These are phyloP conservation scores for Yamadazyma philogaea DNA, from an alignment of 805 yeast species.

Conservation along the genomic window DNA sequence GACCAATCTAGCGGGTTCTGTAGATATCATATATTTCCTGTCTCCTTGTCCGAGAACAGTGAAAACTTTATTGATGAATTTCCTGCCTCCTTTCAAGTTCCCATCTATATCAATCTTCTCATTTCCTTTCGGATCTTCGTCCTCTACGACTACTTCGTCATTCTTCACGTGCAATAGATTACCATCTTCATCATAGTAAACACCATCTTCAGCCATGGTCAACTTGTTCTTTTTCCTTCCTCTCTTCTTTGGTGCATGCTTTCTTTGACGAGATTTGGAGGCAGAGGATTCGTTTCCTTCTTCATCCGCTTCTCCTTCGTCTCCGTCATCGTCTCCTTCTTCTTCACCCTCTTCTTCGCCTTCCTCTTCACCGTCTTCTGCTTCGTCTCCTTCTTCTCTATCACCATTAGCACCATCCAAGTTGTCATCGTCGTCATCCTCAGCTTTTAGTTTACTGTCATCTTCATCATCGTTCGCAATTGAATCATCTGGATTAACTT, in stretches of 20 bases:
- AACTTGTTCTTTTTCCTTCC: constrained; percentile 43
- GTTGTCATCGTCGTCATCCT: constrained; percentile 16
- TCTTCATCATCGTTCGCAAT: constrained; percentile 23
- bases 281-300: constrained; percentile 12
- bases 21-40: constrained; percentile 80
- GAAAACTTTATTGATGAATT: constrained; percentile 69
- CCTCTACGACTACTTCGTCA: constrained; percentile 74
- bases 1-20: constrained; percentile 94
- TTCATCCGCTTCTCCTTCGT: constrained; percentile 17
- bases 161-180: constrained; percentile 58
- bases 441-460: constrained; percentile 10
- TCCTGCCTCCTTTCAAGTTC: constrained; percentile 64
- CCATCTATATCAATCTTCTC: constrained; percentile 69
- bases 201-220: constrained; percentile 37
- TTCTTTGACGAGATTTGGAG: constrained; percentile 1
- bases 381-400: constrained; percentile 21
- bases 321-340: constrained; percentile 25
- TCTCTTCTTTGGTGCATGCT: constrained; percentile 34
- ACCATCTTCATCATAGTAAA: constrained; percentile 61
- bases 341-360: constrained; percentile 24
- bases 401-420: constrained; percentile 17
- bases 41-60: constrained; percentile 64
- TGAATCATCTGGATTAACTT: constrained; percentile 13
- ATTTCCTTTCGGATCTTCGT: constrained; percentile 75
- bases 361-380: constrained; percentile 25